Evolutionary conservation across 257 asterid genomes (phyloP).

Genomic region (Salvia hispanica): DNA sequence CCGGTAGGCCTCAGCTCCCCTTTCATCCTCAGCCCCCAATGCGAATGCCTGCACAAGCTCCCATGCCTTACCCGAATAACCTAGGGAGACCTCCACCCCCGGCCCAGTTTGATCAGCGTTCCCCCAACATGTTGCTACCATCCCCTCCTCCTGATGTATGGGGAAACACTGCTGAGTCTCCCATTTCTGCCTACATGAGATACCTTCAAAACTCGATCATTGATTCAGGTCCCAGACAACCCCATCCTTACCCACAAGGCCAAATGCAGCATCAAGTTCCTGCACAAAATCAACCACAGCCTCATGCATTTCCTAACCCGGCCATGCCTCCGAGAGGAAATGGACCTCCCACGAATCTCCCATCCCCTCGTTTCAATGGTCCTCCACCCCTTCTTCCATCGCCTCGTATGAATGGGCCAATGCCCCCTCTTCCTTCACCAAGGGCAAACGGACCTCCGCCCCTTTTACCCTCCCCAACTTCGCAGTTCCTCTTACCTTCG

Average conservation of each 20-base stretch:
- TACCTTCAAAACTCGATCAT: conserved; percentile 77
- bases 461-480: conserved; percentile 75
- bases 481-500: conserved; percentile 82
- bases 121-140: conserved; percentile 50
- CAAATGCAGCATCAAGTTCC: conserved; percentile 38
- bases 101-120: conserved; percentile 52
- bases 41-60: conserved; percentile 39
- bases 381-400: conserved; percentile 52
- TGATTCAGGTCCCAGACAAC: conserved; percentile 54
- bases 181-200: conserved; percentile 83
- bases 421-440: conserved; percentile 55
- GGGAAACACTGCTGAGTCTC: conserved; percentile 80
- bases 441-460: conserved; percentile 59
- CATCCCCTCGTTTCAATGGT: conserved; percentile 60
- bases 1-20: conserved; percentile 65
- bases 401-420: conserved; percentile 66
- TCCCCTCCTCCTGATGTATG: conserved; percentile 71
- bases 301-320: conserved; percentile 27
- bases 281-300: conserved; percentile 20
- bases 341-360: conserved; percentile 42
- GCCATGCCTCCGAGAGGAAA: conserved; percentile 44
- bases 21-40: conserved; percentile 48
- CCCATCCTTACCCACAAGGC: conserved; percentile 38
- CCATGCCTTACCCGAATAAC: conserved; percentile 51
- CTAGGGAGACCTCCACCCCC: conserved; percentile 52